Base-by-base conservation (phyloP, 73 alveolate genomes). In the Paramecium caudatum region DNA sequence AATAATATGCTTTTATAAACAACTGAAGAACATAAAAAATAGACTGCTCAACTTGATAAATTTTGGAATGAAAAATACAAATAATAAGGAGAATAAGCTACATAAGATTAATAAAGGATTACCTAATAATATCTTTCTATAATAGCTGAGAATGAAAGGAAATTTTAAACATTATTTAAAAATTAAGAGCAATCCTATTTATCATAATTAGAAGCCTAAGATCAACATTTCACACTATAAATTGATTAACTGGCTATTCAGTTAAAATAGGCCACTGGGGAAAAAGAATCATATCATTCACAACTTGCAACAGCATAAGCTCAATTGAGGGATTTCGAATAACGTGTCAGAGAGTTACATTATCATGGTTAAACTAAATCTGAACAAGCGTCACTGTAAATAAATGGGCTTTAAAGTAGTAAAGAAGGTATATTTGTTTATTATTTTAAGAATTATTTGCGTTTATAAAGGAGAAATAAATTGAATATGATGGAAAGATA, bases 321-420 rank as follows among this genome's bases (percentile, higher is more conserved):
- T 0, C 30, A 55, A 21, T 55, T 55, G n/a, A 55, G 80, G n/a
- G 80, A 55, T 55, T 55, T 55, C n/a, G 80, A 55, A 27, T 55
- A 55, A 10, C 23, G 12, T 3, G 80, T 55, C 1, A 16, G 80
- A 21, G 80, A 55, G 30, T 23, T 55, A 7, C 80, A 55, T 55
- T 55, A 55, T 6, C 80, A 55, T 55, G 80, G 80, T 23, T 55
- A 55, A 12, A 55, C 80, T 0, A 55, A 55, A 3, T 23, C 80
- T 10, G 80, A 55, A 21, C 12, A 55, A 43, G 80, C 80, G 2
- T 55, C 23, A 10, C 30, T 55, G 9, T 55, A 55, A 21, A 55
- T 55, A 55, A 55, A 55, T 55, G 80, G 80, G 12, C 30, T 55
- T 9, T 27, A 55, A 23, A 55, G 80, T 55, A 55, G 80, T 55